These are phyloP conservation scores for Allodekkera sacchari DNA, from an alignment of 805 yeast species.

Conservation along the genomic window DNA sequence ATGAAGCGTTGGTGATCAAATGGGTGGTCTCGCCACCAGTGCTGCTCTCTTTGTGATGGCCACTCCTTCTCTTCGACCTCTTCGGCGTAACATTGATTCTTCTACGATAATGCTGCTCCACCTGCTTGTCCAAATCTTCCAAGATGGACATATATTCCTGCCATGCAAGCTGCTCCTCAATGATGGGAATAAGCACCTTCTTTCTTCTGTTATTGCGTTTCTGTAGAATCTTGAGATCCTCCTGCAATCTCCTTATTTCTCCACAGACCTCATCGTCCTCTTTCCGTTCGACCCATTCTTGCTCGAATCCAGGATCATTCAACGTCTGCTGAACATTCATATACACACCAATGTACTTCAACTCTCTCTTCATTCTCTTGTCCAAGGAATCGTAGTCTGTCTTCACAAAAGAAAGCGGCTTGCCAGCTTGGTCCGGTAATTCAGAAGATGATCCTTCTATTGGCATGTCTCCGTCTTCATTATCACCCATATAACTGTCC, in stretches of 20 bases:
- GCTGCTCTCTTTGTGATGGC: conserved; percentile 12
- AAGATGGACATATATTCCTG: conserved; percentile 86
- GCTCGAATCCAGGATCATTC: conserved; percentile 30
- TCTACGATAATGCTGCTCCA: conserved; percentile 86
- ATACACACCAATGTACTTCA: conserved; percentile 84
- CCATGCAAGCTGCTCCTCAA: conserved; percentile 88
- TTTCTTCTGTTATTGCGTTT: conserved; percentile 61
- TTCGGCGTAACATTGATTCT: conserved; percentile 65
- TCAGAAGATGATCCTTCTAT: conserved; percentile 16
- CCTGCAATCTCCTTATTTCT: conserved; percentile 70
- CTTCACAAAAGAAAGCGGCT: too few relatives aligned
- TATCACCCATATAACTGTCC: conserved; percentile 6
- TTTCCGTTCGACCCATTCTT: conserved; percentile 69
- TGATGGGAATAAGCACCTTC: conserved; percentile 53
- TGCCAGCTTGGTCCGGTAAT: conserved; percentile 28
- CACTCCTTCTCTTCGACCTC: conserved; percentile 47
- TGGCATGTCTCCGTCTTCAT: conserved; percentile 2
- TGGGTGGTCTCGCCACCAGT: conserved; percentile 35
- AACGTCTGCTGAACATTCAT: conserved; percentile 45
- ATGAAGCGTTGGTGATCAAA: conserved; percentile 69
- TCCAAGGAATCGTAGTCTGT: conserved; percentile 76
- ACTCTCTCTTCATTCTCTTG: conserved; percentile 78
- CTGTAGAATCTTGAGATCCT: conserved; percentile 52
- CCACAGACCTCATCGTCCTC: conserved; percentile 94
- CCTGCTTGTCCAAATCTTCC: conserved; percentile 93